These are phyloP conservation scores for Pseudoturritis turrita DNA, from an alignment of 345 rosid genomes.

Conservation along the genomic window DNA sequence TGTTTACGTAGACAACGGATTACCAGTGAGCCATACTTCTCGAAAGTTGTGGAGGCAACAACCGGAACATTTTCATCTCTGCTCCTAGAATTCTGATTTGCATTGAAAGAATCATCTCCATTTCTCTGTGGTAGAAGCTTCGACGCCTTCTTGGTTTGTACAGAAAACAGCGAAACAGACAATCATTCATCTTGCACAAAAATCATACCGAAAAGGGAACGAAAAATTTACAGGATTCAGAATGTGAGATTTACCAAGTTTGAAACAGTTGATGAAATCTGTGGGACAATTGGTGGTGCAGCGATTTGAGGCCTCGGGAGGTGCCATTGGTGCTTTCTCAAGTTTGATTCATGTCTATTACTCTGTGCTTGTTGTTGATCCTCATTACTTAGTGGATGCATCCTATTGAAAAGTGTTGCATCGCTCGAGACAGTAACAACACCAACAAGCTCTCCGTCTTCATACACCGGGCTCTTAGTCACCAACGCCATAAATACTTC, in stretches of 20 bases:
- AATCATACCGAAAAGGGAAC: not conserved
- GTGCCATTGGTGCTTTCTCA: constrained; percentile 56
- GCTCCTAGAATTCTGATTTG: constrained; percentile 26
- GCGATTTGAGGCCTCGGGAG: constrained; percentile 51
- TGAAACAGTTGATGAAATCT: constrained; percentile 66
- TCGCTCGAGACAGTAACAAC: constrained; percentile 73
- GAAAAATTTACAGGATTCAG: not conserved
- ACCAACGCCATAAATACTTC: constrained; percentile 63
- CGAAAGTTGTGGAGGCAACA: constrained; percentile 31
- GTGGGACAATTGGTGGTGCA: constrained; percentile 32
- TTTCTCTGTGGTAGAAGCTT: constrained; percentile 41
- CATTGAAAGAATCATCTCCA: constrained; percentile 33
- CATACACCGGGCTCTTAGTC: constrained; percentile 64
- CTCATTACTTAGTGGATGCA: constrained; percentile 34
- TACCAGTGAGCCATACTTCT: constrained; percentile 51
- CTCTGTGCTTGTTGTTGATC: constrained; percentile 29
- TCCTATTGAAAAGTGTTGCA: constrained; percentile 45
- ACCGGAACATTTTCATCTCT: constrained; percentile 33
- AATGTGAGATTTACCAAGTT: constrained; percentile 52
- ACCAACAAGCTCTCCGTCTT: constrained; percentile 62
- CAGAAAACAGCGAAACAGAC: constrained; percentile 13
- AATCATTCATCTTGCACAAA: not conserved
- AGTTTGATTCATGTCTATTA: constrained; percentile 36
- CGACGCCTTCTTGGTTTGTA: constrained; percentile 49
- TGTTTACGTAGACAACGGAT: constrained; percentile 1